Conservation (phyloP, 441 rosid genomes). For the Adansonia rubrostipa region DNA sequence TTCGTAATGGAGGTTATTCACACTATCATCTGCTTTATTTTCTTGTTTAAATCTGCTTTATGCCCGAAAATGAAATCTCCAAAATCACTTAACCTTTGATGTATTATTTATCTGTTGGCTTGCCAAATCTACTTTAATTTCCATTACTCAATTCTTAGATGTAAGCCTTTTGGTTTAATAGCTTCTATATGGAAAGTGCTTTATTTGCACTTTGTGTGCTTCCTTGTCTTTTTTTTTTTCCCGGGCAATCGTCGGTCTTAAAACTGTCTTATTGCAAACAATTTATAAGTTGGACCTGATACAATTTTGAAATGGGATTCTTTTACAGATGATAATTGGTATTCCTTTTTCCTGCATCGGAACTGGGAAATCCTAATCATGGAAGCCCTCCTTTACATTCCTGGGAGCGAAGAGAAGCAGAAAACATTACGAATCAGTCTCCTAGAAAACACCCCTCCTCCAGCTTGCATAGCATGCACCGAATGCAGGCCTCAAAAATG, state of each 20-base stretch:
- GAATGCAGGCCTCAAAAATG: slow-evolving; percentile 39
- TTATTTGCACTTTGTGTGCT: neutral
- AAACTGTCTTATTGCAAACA: neutral
- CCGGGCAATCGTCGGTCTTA: too few species aligned
- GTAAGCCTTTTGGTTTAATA: neutral
- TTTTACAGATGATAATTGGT: slow-evolving; percentile 54
- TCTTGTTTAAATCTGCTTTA: neutral
- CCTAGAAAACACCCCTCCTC: slow-evolving; percentile 41
- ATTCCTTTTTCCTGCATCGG: slow-evolving; percentile 52
- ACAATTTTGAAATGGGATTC: neutral
- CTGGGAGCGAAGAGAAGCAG: slow-evolving; percentile 68
- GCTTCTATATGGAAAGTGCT: neutral
- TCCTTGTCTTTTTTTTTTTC: neutral
- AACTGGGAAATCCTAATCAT: slow-evolving; percentile 85
- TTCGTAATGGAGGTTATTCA: slow-evolving; percentile 58
- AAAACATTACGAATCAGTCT: slow-evolving; percentile 62
- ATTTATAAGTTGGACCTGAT: neutral
- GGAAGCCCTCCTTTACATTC: slow-evolving; percentile 84
- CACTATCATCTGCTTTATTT: neutral
- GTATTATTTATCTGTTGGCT: neutral
- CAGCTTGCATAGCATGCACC: slow-evolving; percentile 40
- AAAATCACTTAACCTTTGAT: neutral
- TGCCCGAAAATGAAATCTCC: neutral
- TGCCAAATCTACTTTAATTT: neutral
- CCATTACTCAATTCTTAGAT: neutral